A percentile compares a stretch with the other conserved stretches of the same genome.
Conservation (phyloP, 306 rosid genomes). For the Luffa aegyptiaca region DNA sequence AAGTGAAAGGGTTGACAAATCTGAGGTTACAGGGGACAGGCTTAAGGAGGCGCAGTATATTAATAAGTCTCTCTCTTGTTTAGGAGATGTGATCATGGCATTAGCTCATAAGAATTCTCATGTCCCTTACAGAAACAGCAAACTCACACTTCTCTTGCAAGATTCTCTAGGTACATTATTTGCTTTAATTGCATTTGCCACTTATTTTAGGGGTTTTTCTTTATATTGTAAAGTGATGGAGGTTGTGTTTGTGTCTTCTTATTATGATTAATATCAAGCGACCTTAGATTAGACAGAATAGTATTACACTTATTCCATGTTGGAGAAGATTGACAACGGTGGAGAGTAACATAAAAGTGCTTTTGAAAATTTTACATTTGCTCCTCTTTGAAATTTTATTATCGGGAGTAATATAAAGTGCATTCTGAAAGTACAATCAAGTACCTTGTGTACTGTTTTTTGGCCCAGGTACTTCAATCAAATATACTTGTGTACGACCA, state of each 20-base stretch:
- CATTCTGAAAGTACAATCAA: background rate
- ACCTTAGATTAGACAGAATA: background rate
- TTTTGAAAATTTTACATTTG: background rate
- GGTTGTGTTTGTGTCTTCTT: background rate
- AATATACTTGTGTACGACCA: background rate
- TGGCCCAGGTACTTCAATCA: background rate
- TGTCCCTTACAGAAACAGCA: slow-evolving; percentile 91
- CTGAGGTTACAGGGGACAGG: slow-evolving; percentile 89
- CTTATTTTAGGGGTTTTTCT: background rate
- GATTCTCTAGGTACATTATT: slow-evolving; percentile 61
- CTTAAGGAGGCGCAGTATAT: slow-evolving; percentile 85
- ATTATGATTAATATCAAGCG: background rate
- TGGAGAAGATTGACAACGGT: background rate
- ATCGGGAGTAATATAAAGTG: background rate
- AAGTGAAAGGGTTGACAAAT: slow-evolving; percentile 89
- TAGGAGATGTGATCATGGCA: slow-evolving; percentile 93
- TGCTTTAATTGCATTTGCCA: background rate
- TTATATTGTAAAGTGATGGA: background rate
- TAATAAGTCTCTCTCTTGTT: slow-evolving; percentile 88
- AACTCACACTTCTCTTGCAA: slow-evolving; percentile 93
- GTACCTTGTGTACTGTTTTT: too few species aligned
- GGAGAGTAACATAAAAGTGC: background rate
- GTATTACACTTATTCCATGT: background rate
- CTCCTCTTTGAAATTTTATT: background rate
- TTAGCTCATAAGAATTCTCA: slow-evolving; percentile 95